Conservation (phyloP, 1,284 basidiomycete genomes). For the Bjerkandera adusta region DNA sequence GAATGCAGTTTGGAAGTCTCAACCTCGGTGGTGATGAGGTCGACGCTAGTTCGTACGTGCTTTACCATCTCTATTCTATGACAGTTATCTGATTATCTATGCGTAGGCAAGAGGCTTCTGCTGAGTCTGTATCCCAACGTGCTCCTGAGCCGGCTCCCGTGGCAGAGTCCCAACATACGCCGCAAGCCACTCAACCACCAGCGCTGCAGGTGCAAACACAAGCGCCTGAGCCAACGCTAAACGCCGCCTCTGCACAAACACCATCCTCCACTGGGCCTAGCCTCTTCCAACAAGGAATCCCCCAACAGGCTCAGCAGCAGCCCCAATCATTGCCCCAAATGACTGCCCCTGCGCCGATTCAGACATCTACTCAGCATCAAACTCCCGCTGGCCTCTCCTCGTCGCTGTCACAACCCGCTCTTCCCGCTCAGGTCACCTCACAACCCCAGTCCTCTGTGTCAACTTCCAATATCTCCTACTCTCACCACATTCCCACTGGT, state of each 20-base stretch:
- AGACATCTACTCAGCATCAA: conserved; percentile 39
- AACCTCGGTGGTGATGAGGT: conserved; percentile 65
- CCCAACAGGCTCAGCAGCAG: conserved; percentile 41
- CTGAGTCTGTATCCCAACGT: conserved; percentile 7
- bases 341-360: conserved; percentile 30
- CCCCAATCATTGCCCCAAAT: conserved; percentile 14
- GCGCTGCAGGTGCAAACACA: conserved; percentile 18
- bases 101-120: no score
- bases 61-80: background rate
- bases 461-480: conserved; percentile 37
- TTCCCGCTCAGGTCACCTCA: conserved; percentile 27
- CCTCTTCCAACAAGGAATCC: conserved; percentile 46
- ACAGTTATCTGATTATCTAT: background rate
- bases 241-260: conserved; percentile 30
- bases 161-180: conserved; percentile 25
- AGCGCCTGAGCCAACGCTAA: conserved; percentile 21
- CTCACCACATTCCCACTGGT: conserved; percentile 34
- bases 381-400: conserved; percentile 26
- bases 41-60: conserved; percentile 46
- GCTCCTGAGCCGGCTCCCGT: conserved; percentile 27
- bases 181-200: conserved; percentile 19
- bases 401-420: conserved; percentile 38
- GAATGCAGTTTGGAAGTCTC: conserved; percentile 83
- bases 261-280: conserved; percentile 24
- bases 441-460: conserved; percentile 27